Base-by-base conservation (phyloP, 2,329 filamentous ascomycete genomes). In the Talaromyces sp. region DNA sequence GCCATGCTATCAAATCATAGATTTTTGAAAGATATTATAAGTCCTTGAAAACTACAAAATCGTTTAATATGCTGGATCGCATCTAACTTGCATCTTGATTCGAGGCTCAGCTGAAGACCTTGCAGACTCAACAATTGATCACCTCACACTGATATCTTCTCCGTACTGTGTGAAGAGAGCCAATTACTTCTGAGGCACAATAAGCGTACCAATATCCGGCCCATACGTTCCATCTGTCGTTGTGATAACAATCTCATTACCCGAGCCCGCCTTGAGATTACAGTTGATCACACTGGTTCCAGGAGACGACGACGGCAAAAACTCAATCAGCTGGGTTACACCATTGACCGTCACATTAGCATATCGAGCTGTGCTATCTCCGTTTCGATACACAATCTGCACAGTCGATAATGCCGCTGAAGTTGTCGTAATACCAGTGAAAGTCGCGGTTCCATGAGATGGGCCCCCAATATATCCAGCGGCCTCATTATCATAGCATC, bases 311-410 rank as follows among this genome's bases (percentile, higher is more conserved):
- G 81, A 80, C 0, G 84, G 83, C 60, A 88, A 67, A 66, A 89
- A 89, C 0, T 86, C 85, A 2, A 87, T 67, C 16, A 77, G 78
- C 70, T 84, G 78, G 9, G 71, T 71, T 37, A 78, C 78, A 0
- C 83, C 85, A 67, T 89, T 88, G 2, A 89, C 85, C 2, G 75
- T 76, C 1, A 88, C 82, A 45, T 80, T 79, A 0, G 84, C 85
- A 70, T 82, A 83, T 31, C 87, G 74, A 67, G 86, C 81, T 0
- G 72, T 72, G 0, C 69, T 80, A 67, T 89, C 85, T 0, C 84
- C 84, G 65, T 88, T 88, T 14, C 81, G 71, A 70, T 85, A 84
- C 68, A 84, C 81, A 62, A 89, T 80, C 1, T 82, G 75, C 10
- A 89, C 75, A 0, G 85, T 87, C 0, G 80, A 84, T 13, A 78